A percentile compares a stretch with the other conserved stretches of the same genome.
These are phyloP conservation scores for Lecanicillium sp. DNA, from an alignment of 2,329 filamentous ascomycete species.

Conservation along the genomic window DNA sequence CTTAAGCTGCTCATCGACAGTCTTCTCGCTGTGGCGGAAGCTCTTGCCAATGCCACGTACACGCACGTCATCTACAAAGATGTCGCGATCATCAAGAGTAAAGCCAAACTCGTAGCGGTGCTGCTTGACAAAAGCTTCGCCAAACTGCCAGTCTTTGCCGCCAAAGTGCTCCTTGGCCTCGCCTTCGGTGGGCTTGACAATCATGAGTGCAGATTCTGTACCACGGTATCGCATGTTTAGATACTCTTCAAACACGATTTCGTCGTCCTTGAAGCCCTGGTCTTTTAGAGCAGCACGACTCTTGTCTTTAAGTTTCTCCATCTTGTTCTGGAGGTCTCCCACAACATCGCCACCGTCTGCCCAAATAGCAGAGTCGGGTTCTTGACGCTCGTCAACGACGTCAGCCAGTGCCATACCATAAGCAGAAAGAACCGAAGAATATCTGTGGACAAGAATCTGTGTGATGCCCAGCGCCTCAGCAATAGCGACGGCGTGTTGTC, in stretches of 20 bases:
- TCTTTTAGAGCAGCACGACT: conserved; percentile 58
- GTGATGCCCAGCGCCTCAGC: conserved; percentile 75
- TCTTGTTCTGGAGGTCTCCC: conserved; percentile 59
- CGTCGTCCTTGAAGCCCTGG: conserved; percentile 69
- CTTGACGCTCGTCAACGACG: conserved; percentile 85
- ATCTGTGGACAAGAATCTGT: conserved; percentile 78
- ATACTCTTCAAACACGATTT: conserved; percentile 83
- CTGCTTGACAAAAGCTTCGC: conserved; percentile 73
- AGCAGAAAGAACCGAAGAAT: conserved; percentile 82
- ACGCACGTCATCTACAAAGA: conserved; percentile 84
- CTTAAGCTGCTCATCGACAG: conserved; percentile 75
- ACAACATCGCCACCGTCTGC: conserved; percentile 49
- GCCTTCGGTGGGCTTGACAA: conserved; percentile 61
- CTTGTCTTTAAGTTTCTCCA: conserved; percentile 71
- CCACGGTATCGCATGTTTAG: conserved; percentile 89
- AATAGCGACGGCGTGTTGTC: conserved; percentile 88
- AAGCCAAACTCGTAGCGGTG: conserved; percentile 93
- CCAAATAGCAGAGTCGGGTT: conserved; percentile 60
- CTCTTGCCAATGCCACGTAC: conserved; percentile 85
- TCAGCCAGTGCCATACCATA: conserved; percentile 92
- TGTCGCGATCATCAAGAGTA: conserved; percentile 72
- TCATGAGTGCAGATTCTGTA: conserved; percentile 86
- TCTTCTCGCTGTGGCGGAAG: conserved; percentile 70
- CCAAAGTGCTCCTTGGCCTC: conserved; percentile 51
- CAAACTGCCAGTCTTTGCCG: conserved; percentile 72